A percentile compares a stretch with the other conserved stretches of the same genome.
phyloP scores from a whole-genome alignment of 768 basidiomycete genomes.

The Stropharia rugosoannulata region DNA sequence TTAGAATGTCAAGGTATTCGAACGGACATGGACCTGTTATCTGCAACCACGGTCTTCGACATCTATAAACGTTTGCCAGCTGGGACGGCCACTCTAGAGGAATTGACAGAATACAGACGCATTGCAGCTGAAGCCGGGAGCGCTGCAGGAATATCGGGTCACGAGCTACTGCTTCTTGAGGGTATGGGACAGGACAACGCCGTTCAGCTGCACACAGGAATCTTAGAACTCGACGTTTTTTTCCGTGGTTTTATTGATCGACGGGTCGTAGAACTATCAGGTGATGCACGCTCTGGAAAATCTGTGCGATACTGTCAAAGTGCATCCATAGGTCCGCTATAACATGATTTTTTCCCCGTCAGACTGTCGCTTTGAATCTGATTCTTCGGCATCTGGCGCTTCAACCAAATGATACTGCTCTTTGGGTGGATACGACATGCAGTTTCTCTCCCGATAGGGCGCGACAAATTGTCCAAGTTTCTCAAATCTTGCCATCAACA shows the following conservation, averaged over 20 bases:
- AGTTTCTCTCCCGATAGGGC: conserved; percentile 59
- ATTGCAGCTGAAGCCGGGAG: conserved; percentile 42
- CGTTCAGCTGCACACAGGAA: conserved; percentile 33
- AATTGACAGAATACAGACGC: conserved; percentile 41
- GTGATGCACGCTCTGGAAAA: conserved; percentile 65
- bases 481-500: conserved; percentile 25
- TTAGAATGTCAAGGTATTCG: conserved; percentile 50
- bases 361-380: conserved; percentile 64
- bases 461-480: conserved; percentile 31
- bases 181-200: conserved; percentile 14
- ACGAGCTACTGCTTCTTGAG: conserved; percentile 27
- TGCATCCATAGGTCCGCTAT: not conserved
- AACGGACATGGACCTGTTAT: conserved; percentile 60
- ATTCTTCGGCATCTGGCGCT: conserved; percentile 50
- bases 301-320: conserved; percentile 43
- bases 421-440: conserved; percentile 77
- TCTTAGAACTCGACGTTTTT: conserved; percentile 50
- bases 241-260: conserved; percentile 48
- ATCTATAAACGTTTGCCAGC: conserved; percentile 51
- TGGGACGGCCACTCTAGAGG: conserved; percentile 45
- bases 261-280: conserved; percentile 68
- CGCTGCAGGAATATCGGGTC: conserved; percentile 38
- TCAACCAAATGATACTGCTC: conserved; percentile 33
- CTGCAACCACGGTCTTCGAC: conserved; percentile 44
- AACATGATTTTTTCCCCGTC: conserved; percentile 2